Conservation (phyloP, 345 rosid genomes). For the Dipteronia sinensis region DNA sequence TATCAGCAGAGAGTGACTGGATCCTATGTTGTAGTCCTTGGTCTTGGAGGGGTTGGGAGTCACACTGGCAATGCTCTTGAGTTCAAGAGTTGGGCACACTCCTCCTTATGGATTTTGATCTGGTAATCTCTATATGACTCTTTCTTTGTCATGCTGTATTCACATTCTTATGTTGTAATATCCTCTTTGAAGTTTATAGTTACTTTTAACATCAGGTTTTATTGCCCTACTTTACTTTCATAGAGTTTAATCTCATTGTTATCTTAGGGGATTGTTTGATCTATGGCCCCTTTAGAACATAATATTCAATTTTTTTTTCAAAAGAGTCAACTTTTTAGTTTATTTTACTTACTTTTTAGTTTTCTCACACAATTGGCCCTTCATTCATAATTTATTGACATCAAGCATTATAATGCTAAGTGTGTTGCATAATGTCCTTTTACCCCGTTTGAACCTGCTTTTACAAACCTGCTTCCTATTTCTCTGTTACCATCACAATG, state of each 20-base stretch:
- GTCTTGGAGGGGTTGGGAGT: constrained; percentile 99
- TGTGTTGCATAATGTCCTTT: neutral
- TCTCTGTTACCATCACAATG: neutral
- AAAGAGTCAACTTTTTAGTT: neutral
- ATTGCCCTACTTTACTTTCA: neutral
- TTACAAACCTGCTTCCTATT: neutral
- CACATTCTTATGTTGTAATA: constrained; percentile 6
- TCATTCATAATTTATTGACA: neutral
- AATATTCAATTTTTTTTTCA: neutral
- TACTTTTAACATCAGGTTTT: neutral
- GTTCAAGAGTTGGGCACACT: constrained; percentile 95
- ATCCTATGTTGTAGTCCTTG: constrained; percentile 89
- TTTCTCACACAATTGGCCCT: neutral
- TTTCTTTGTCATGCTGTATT: neutral
- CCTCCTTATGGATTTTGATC: constrained; percentile 90
- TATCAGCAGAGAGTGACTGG: constrained; percentile 70
- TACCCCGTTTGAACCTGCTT: neutral
- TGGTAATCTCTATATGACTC: constrained; percentile 43
- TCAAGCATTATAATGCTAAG: neutral
- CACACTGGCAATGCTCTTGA: constrained; percentile 93
- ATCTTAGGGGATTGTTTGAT: neutral
- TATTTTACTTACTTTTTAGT: neutral
- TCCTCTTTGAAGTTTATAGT: neutral
- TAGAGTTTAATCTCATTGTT: neutral
- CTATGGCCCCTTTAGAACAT: neutral